Conservation (phyloP, 1,139 yeast genomes). For the Suhomyces coccinellae region DNA sequence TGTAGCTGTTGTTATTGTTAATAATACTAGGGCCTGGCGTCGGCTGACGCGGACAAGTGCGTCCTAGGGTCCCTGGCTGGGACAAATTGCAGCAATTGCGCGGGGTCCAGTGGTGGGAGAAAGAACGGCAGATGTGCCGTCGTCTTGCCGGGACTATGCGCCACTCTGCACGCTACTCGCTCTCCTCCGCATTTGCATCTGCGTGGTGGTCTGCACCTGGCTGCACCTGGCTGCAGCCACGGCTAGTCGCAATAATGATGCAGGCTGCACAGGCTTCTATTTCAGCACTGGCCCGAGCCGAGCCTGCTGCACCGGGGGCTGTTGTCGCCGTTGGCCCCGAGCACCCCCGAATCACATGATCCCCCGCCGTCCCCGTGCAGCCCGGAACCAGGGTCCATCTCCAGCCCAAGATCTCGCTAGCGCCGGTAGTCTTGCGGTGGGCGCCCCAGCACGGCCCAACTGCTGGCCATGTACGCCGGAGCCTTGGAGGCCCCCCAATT, state of each 20-base stretch:
- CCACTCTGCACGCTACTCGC: not conserved
- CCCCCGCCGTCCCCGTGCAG: not conserved
- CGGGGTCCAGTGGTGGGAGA: too few relatives aligned
- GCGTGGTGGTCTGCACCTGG: too few relatives aligned
- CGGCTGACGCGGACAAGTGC: too few relatives aligned
- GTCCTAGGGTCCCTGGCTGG: too few relatives aligned
- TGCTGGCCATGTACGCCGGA: not conserved
- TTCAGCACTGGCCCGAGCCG: not conserved
- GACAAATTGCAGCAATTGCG: not conserved
- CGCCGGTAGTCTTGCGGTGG: not conserved
- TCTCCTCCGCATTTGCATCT: not conserved
- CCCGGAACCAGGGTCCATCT: conserved; percentile 1
- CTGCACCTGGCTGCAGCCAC: too few relatives aligned
- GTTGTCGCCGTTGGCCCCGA: not conserved
- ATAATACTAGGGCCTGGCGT: too few relatives aligned
- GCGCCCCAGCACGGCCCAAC: not conserved
- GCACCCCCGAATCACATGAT: not conserved
- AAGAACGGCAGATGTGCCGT: too few relatives aligned
- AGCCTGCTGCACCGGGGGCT: not conserved
- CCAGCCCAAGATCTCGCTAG: conserved; percentile 4
- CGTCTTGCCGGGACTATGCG: not conserved
- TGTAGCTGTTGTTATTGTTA: too few relatives aligned
- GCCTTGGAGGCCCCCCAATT: not conserved
- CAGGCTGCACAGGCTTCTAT: too few relatives aligned
- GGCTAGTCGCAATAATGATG: too few relatives aligned